A percentile compares a stretch with the other conserved stretches of the same genome.
Evolutionary conservation across 345 rosid genomes (phyloP).

Genomic region (Noccaea bulbosa): DNA sequence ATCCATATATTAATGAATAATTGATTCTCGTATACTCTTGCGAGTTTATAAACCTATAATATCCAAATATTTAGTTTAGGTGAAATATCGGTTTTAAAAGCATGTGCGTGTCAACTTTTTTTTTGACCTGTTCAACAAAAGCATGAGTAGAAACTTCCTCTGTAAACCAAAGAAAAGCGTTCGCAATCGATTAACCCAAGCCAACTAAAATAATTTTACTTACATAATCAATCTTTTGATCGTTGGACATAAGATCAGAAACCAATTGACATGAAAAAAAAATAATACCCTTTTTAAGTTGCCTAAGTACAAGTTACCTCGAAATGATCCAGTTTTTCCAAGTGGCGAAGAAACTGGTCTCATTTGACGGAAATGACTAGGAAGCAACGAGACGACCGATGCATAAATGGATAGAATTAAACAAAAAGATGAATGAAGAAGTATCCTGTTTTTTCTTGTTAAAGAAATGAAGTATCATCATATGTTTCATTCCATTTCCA

Average conservation of each 20-base stretch:
- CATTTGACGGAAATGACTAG: background rate
- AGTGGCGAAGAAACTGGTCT: background rate
- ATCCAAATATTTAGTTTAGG: conserved; percentile 27
- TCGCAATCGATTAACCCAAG: conserved; percentile 17
- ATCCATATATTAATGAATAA: background rate
- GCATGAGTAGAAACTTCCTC: conserved; percentile 17
- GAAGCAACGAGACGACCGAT: background rate
- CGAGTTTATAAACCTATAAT: conserved; percentile 1
- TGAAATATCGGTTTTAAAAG: conserved; percentile 29
- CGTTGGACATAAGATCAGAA: background rate
- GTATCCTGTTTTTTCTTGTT: background rate
- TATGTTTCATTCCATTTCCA: background rate
- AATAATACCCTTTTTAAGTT: background rate
- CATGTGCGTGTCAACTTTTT: conserved; percentile 13
- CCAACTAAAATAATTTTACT: conserved; percentile 8
- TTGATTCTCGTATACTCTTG: conserved; percentile 21
- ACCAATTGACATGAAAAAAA: background rate
- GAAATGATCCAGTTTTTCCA: background rate
- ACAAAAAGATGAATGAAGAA: background rate
- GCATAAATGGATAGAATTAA: background rate
- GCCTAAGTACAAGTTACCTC: background rate
- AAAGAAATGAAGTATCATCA: too few species aligned
- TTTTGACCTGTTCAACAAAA: conserved; percentile 37
- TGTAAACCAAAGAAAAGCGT: conserved; percentile 21
- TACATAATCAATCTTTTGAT: background rate